Percentiles rank a stretch among this genome's conserved stretches.
phyloP scores from a whole-genome alignment of 2,329 filamentous ascomycete genomes.

The Cadophora sp. region DNA sequence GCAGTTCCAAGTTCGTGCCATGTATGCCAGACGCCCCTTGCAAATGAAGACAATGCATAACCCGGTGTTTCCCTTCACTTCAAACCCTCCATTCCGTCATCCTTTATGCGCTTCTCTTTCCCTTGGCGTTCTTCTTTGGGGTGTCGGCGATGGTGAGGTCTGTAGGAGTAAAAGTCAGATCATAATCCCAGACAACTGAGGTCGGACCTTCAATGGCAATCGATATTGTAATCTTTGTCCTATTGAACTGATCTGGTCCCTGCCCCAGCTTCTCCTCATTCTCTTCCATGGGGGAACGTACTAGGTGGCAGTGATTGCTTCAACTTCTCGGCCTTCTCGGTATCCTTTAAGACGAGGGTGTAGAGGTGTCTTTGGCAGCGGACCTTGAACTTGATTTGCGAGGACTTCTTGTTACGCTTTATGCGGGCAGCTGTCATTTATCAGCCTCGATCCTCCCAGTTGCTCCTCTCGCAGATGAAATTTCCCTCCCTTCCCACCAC shows the following conservation, averaged over 20 bases:
- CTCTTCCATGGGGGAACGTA: conserved; percentile 65
- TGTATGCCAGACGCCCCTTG: conserved; percentile 36
- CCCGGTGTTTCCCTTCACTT: conserved; percentile 15
- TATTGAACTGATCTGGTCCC: not conserved
- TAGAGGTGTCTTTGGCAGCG: conserved; percentile 96
- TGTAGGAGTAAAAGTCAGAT: conserved; percentile 40
- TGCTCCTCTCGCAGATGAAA: not conserved
- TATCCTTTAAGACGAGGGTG: conserved; percentile 98
- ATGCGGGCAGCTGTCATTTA: conserved; percentile 75
- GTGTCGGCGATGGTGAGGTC: conserved; percentile 65
- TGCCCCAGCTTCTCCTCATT: not conserved
- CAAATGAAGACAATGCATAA: conserved; percentile 31
- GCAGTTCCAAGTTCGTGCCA: conserved; percentile 28
- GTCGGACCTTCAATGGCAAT: not conserved
- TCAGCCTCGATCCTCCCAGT: conserved; percentile 28
- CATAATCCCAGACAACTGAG: not conserved
- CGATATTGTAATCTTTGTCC: conserved; percentile 25
- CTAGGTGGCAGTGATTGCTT: conserved; percentile 98
- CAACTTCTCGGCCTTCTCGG: conserved; percentile 99
- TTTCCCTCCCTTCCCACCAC: not conserved
- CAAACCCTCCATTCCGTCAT: conserved; percentile 24
- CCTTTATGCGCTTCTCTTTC: conserved; percentile 44
- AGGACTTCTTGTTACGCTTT: conserved; percentile 92
- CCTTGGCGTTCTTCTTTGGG: conserved; percentile 64
- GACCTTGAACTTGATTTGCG: conserved; percentile 99